Base-by-base conservation (phyloP, 1,284 basidiomycete genomes). In the Rhodotorula mucilaginosa region DNA sequence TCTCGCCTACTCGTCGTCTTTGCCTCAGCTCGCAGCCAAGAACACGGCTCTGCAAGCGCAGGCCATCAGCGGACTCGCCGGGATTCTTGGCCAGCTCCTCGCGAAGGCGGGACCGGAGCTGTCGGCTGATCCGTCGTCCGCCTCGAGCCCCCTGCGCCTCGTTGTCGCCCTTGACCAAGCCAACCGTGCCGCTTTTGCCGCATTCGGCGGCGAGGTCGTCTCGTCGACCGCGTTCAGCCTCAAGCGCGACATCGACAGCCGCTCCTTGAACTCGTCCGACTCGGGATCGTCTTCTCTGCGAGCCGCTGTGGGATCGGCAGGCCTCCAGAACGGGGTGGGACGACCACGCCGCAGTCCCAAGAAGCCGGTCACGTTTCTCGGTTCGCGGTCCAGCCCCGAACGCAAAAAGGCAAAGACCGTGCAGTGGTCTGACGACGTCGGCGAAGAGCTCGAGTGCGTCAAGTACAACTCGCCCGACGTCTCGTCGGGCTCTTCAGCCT, bases 341-440 rank as follows among this genome's bases (percentile, higher is more conserved):
- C 57, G 46, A 16, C 52, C 65, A 6, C 56, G 56, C 23, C 64
- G 63, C 29, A 63, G 63, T 31, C 72, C 67, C 1, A 44, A 61
- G 15, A 74, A 74, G 67, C 54, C 19, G 48, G 64, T 66, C 4
- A 58, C 68, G 5, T 68, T 70, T 54, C 68, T 59, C 19, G 16
- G 26, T 18, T 16, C n/a, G 13, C 54, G 26, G 16, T 31, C 54
- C 26, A 56, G 54, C 29, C 54, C 61, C 56, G 23, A 52, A 46
- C 62, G 39, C 59, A 76, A 71, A 64, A 74, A 71, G 65, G 62
- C 61, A 46, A 76, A 76, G 62, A 72, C 66, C 21, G 73, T 76
- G 23, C 72, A 76, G 61, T 76, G 74, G 74, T 54, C 72, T 5
- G 74, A 76, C 67, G 74, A 76, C 65, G 52, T 68, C 5, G 72